phyloP scores from a whole-genome alignment of 352 stramenopile species.

The Phytophthora citrophthora region DNA sequence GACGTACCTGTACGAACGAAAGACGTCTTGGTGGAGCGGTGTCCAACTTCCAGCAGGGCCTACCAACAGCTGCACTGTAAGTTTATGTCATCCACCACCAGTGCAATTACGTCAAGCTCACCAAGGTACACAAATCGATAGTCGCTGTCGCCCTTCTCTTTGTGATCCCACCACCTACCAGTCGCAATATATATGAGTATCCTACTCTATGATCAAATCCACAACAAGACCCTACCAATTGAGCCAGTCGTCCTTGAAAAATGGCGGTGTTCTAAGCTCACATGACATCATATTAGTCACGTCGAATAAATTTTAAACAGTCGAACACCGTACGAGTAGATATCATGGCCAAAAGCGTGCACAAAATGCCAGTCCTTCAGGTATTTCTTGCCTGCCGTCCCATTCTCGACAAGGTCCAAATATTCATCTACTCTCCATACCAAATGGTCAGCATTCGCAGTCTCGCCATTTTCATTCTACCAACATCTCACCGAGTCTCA shows the following conservation, averaged over 20 bases:
- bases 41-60: constrained; percentile 91
- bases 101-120: constrained; percentile 16
- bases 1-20: constrained; percentile 93
- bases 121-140: constrained; percentile 98
- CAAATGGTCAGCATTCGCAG: constrained; percentile 1
- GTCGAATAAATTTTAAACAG: background rate
- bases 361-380: constrained; percentile 91
- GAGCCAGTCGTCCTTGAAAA: constrained; percentile 93
- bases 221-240: constrained; percentile 70
- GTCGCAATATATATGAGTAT: too few species aligned
- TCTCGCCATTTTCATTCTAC: background rate
- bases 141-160: constrained; percentile 73
- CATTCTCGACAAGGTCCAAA: constrained; percentile 56
- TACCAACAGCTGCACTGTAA: constrained; percentile 25
- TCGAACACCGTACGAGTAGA: constrained; percentile 61
- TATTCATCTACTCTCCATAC: constrained; percentile 57
- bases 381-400: constrained; percentile 62
- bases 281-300: constrained; percentile 4
- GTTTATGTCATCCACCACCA: background rate
- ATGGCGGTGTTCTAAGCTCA: constrained; percentile 69
- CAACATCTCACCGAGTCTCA: constrained; percentile 59
- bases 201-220: too few species aligned
- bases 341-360: constrained; percentile 51
- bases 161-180: constrained; percentile 79
- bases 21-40: constrained; percentile 95